phyloP scores from a whole-genome alignment of 2,329 filamentous ascomycete species.

The Amauroascus niger region DNA sequence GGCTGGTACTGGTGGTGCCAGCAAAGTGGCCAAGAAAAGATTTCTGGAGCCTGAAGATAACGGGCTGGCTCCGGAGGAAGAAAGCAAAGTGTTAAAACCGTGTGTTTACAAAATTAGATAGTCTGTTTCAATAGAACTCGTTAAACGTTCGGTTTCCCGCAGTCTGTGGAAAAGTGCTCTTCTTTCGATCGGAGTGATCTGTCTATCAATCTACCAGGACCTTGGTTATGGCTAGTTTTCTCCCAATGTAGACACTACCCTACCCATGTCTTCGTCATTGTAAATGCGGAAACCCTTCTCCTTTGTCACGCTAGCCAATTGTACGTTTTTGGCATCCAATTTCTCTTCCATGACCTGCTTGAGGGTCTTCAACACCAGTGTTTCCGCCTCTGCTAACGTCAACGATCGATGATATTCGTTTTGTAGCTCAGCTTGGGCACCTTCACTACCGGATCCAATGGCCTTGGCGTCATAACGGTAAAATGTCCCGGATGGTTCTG shows the following conservation, averaged over 20 bases:
- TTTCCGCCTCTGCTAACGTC: conserved; percentile 85
- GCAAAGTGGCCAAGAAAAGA: conserved; percentile 38
- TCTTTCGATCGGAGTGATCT: background rate
- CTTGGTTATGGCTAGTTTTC: conserved; percentile 29
- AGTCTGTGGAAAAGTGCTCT: background rate
- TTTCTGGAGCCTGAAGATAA: conserved; percentile 52
- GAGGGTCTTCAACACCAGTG: conserved; percentile 88
- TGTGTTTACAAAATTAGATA: conserved; percentile 90
- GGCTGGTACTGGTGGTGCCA: conserved; percentile 18
- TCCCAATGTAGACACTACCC: conserved; percentile 65
- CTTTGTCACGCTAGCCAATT: conserved; percentile 94
- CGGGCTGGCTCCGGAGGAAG: conserved; percentile 49
- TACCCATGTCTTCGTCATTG: conserved; percentile 92
- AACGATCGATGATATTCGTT: conserved; percentile 99
- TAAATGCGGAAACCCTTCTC: conserved; percentile 99
- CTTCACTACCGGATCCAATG: conserved; percentile 93
- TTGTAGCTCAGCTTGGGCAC: conserved; percentile 93
- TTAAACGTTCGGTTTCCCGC: background rate
- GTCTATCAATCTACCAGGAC: conserved; percentile 6
- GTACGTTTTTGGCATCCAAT: conserved; percentile 95
- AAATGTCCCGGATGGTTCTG: conserved; percentile 94
- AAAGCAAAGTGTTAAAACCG: conserved; percentile 72
- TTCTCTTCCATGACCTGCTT: conserved; percentile 99
- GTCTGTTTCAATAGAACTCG: conserved; percentile 6
- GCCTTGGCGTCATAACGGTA: conserved; percentile 99